Conservation (phyloP, 805 yeast species). For the Allodekkera sacchari region DNA sequence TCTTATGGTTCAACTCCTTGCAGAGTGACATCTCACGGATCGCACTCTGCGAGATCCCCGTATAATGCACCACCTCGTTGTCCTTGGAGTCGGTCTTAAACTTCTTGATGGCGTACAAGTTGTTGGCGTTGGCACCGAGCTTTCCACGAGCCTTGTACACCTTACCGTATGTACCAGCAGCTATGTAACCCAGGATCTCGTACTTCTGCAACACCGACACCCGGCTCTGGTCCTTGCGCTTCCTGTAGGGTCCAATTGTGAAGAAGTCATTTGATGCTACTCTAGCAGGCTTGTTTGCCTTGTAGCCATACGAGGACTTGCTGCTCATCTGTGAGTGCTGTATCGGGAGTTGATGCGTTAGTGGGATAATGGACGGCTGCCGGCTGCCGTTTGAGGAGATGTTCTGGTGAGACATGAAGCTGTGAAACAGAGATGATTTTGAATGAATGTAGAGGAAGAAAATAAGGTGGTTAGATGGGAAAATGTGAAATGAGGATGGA, state of each 20-base stretch:
- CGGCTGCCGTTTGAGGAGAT: too few relatives aligned
- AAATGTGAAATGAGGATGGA: too few relatives aligned
- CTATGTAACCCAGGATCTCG: constrained; percentile 88
- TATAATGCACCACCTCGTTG: constrained; percentile 72
- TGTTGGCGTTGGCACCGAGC: constrained; percentile 16
- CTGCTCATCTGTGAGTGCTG: constrained; percentile 1
- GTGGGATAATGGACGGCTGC: too few relatives aligned
- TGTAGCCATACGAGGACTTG: constrained; percentile 5
- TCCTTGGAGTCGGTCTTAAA: constrained; percentile 92
- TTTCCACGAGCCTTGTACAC: constrained; percentile 77
- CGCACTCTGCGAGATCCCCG: constrained; percentile 94
- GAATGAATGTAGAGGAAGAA: too few relatives aligned
- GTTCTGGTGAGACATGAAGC: too few relatives aligned
- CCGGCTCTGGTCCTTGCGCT: constrained; percentile 56
- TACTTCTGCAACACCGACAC: constrained; percentile 76
- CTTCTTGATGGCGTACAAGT: constrained; percentile 81
- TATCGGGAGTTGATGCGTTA: constrained; percentile 9
- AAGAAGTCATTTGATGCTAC: constrained; percentile 49
- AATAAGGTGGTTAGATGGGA: too few relatives aligned
- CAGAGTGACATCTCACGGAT: constrained; percentile 95
- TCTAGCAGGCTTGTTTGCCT: constrained; percentile 34
- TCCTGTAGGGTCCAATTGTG: constrained; percentile 50
- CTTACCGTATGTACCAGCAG: constrained; percentile 96
- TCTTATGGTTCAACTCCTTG: constrained; percentile 73
- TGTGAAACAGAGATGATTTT: too few relatives aligned